Evolutionary conservation across 331 rosid species (phyloP), one percentile per base, ranked within the genome.

Genomic region (Quercus lobata): DNA sequence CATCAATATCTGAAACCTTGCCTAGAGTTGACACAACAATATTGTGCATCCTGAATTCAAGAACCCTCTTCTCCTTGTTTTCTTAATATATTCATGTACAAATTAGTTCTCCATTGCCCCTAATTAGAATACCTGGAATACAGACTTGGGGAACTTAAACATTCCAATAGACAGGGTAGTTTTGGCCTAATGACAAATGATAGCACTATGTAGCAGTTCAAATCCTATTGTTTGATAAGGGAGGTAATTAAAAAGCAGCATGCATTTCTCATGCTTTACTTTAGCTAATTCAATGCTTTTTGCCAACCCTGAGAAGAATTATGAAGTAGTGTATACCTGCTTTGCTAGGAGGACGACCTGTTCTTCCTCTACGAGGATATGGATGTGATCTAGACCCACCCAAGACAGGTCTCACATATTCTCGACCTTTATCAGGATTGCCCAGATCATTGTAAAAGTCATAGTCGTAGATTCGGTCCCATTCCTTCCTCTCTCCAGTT

Each of bases 311-410:
- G 55, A 49, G 17, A 49, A 49, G 55, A 49, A 49, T 49, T 49
- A 49, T 49, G 55, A 49, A 49, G 17, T 49, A 49, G 55, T 44
- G 34, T 58, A 12, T 87, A 90, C 97, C 89, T 83, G 76, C 4
- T 53, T 63, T 12, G 66, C 79, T 61, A 19, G 17, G 86, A 69
- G 80, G 76, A 9, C 79, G 87, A 58, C 90, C 86, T 0, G 92
- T 93, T 87, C 90, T 91, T 79, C 73, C 63, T 78, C 92, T 80
- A 1, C 97, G 94, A 53, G 97, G 97, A 88, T 91, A 93, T 9
- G 96, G 96, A 86, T 73, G 82, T 9, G 32, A 81, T 52, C 29
- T 66, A 5, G 88, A 83, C 3, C 87, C 91, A n/a, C 94, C 96
- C 27, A 91, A 77, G 29, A 81, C 70, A 30, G 89, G 88, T 83